Evolutionary conservation across 352 stramenopile species (phyloP), one percentile per base, ranked within the genome.

Genomic region (Globisporangium sylvaticum): DNA sequence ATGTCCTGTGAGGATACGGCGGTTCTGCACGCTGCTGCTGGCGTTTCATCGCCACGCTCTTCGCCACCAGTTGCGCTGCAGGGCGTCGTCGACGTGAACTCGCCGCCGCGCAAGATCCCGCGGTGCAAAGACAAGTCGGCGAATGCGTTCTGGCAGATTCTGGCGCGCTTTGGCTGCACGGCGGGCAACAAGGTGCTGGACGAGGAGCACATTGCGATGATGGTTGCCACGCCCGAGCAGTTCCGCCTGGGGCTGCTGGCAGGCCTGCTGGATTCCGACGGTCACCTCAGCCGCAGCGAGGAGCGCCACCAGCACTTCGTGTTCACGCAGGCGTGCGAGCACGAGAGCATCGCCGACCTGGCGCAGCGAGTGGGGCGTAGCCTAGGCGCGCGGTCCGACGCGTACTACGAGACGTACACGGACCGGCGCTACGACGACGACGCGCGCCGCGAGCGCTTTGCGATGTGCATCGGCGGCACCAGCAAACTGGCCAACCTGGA

Each of bases 111-210:
- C 42, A 48, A 44, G 37, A 44, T 44, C 37, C 50, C 50, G 50
- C 24, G 12, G 50, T 0, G 27, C 53, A 25, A 59, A 44, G 54
- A 59, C 54, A 59, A 59, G 54, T 59, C 54, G 54, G 18, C 54
- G 54, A 59, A 59, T 59, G 54, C 54, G 29, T 59, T 59, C 54
- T 59, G 54, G 54, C 54, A 59, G 27, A 59, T 59, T 59, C 54
- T 59, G 54, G 8, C 29, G 54, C 54, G 18, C 27, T 59, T 59
- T 59, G 54, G 54, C 54, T 59, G 54, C 54, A 59, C 54, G 29
- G 29, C 29, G 20, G 54, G 3, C 54, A 59, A 59, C 54, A 59
- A 59, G 54, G 54, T 59, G 29, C 54, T 59, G 29, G 29, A 59
- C 29, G 54, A 59, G 54, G 54, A 59, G 54, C 54, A 44, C 54